phyloP scores from a whole-genome alignment of 495 filamentous ascomycete species.

The Trichoderma asperelloides region DNA sequence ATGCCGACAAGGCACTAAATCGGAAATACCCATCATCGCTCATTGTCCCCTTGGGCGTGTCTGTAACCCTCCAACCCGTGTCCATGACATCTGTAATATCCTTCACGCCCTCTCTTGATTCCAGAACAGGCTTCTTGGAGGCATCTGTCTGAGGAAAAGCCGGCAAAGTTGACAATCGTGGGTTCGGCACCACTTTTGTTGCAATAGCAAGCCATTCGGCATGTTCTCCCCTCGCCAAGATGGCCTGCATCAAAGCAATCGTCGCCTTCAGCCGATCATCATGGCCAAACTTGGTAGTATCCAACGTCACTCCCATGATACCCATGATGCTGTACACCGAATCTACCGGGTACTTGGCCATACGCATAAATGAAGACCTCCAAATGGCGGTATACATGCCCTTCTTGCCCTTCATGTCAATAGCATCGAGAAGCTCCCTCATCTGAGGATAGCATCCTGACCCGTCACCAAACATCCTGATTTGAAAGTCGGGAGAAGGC shows the following conservation, averaged over 20 bases:
- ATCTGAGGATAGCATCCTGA: neutral
- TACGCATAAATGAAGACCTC: neutral
- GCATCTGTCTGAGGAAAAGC: neutral
- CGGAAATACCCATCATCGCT: neutral
- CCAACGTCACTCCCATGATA: neutral
- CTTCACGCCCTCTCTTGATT: neutral
- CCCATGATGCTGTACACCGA: neutral
- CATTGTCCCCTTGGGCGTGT: neutral
- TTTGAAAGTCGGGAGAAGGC: neutral
- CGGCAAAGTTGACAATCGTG: neutral
- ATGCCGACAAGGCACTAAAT: neutral
- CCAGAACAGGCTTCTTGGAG: neutral
- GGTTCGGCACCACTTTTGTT: neutral
- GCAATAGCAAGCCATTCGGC: neutral
- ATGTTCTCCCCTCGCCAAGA: neutral
- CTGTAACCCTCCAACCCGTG: neutral
- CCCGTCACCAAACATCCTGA: neutral
- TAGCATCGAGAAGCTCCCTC: neutral
- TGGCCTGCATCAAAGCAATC: neutral
- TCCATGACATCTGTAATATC: neutral
- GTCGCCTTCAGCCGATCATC: neutral
- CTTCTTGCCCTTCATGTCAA: conserved; percentile 1
- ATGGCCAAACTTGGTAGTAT: neutral
- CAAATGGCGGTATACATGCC: neutral
- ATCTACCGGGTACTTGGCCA: neutral